Evolutionary conservation across 202 grass and related monocot species (phyloP).

Genomic region (Setaria viridis): DNA sequence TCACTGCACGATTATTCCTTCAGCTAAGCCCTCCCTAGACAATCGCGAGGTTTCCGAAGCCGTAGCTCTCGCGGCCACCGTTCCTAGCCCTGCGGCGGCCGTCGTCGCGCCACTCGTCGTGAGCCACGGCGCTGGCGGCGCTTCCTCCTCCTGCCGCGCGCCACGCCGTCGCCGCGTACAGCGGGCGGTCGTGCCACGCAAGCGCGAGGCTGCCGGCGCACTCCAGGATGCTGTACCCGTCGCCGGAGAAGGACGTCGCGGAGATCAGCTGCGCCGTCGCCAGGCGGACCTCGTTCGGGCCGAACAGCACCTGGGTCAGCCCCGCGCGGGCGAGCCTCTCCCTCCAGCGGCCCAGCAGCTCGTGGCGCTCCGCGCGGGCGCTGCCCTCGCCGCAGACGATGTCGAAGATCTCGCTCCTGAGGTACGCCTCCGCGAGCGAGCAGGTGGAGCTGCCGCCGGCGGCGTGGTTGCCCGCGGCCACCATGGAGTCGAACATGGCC

Average conservation of each 20-base stretch:
- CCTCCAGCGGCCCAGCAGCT: slow-evolving; percentile 49
- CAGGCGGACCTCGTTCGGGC: slow-evolving; percentile 36
- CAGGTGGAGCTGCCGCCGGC: neutral
- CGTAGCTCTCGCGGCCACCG: neutral
- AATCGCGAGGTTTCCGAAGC: neutral
- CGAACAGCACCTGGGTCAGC: slow-evolving; percentile 48
- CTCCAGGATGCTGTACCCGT: slow-evolving; percentile 65
- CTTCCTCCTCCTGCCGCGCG: neutral
- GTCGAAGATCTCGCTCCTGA: slow-evolving; percentile 72
- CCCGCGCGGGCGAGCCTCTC: slow-evolving; percentile 50
- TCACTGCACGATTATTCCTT: neutral
- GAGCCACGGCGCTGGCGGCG: neutral
- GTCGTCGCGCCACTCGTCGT: neutral
- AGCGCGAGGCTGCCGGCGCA: slow-evolving; percentile 56
- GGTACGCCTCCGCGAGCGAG: slow-evolving; percentile 50
- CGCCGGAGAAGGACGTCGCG: slow-evolving; percentile 16
- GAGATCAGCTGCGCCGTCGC: slow-evolving; percentile 53
- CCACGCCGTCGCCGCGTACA: slow-evolving; percentile 72
- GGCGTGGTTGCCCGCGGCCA: neutral
- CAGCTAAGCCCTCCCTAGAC: neutral
- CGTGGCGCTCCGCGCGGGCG: slow-evolving; percentile 69
- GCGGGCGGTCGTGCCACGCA: slow-evolving; percentile 55
- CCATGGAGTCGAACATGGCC: slow-evolving; percentile 79
- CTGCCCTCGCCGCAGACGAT: slow-evolving; percentile 74
- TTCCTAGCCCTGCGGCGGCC: neutral